These are phyloP conservation scores for Aspergillus pseudoviridinutans DNA, from an alignment of 2,329 filamentous ascomycete species.

Conservation along the genomic window DNA sequence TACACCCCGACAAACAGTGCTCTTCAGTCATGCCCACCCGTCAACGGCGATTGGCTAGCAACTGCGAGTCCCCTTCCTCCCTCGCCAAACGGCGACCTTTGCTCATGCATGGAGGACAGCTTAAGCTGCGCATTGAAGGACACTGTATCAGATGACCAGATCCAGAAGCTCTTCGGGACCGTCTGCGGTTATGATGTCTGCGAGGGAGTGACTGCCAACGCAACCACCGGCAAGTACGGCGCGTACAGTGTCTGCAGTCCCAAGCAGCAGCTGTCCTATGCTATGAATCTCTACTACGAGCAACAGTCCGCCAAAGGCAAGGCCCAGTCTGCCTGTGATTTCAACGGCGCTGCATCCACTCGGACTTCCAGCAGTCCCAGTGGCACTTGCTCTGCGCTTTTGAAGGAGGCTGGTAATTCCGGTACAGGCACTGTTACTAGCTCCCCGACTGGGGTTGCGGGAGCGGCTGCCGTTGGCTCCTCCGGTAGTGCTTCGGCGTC, in stretches of 20 bases:
- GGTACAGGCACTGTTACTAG: slow-evolving; percentile 37
- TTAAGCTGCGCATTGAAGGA: slow-evolving; percentile 64
- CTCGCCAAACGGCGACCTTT: slow-evolving; percentile 70
- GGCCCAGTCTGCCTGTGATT: slow-evolving; percentile 38
- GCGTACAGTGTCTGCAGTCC: slow-evolving; percentile 43
- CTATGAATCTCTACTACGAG: slow-evolving; percentile 42
- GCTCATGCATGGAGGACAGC: slow-evolving; percentile 75
- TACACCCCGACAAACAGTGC: slow-evolving; percentile 72
- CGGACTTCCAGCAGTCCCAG: slow-evolving; percentile 28
- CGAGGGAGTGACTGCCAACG: slow-evolving; percentile 38
- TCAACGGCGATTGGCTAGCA: slow-evolving; percentile 63
- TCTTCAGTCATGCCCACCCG: slow-evolving; percentile 64
- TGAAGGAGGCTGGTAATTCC: slow-evolving; percentile 35
- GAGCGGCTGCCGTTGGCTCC: slow-evolving; percentile 4
- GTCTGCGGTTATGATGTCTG: slow-evolving; percentile 41
- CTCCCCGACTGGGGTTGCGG: slow-evolving; percentile 25
- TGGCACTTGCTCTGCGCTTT: slow-evolving; percentile 32
- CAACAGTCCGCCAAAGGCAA: slow-evolving; percentile 32
- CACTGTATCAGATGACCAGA: slow-evolving; percentile 54
- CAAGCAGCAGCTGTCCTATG: slow-evolving; percentile 41
- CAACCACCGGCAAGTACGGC: slow-evolving; percentile 39
- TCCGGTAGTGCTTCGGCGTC: slow-evolving; percentile 13
- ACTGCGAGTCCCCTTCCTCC: slow-evolving; percentile 66
- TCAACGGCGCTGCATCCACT: slow-evolving; percentile 37
- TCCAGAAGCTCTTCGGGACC: slow-evolving; percentile 62